These are phyloP conservation scores for Cladobotryum protrusum DNA, from an alignment of 2,329 filamentous ascomycete species.

Conservation along the genomic window DNA sequence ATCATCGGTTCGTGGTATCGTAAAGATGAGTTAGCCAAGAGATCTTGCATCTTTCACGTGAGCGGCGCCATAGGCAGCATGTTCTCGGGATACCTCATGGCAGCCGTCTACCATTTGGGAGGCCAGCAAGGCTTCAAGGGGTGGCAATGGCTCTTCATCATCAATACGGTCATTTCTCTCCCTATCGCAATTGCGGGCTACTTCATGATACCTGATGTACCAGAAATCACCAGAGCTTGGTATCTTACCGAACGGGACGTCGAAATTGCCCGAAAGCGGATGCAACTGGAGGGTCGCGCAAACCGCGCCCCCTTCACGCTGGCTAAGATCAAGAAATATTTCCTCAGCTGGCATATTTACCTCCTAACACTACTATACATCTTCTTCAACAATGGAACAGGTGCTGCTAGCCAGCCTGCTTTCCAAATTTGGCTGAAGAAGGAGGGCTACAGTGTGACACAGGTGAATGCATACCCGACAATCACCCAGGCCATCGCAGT, in stretches of 20 bases:
- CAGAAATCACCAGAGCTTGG: slow-evolving; percentile 22
- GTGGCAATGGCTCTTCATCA: slow-evolving; percentile 26
- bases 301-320: slow-evolving; percentile 33
- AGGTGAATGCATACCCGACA: slow-evolving; percentile 52
- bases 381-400: slow-evolving; percentile 55
- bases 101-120: slow-evolving; percentile 26
- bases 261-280: slow-evolving; percentile 21
- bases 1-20: slow-evolving; percentile 40
- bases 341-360: slow-evolving; percentile 60
- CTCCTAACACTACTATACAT: slow-evolving; percentile 52
- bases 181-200: slow-evolving; percentile 28
- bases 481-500: slow-evolving; percentile 50
- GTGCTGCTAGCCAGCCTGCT: slow-evolving; percentile 43
- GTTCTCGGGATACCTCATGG: slow-evolving; percentile 30
- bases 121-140: slow-evolving; percentile 18
- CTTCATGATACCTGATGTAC: slow-evolving; percentile 26
- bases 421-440: slow-evolving; percentile 47
- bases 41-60: slow-evolving; percentile 36
- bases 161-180: slow-evolving; percentile 30
- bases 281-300: slow-evolving; percentile 39
- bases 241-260: slow-evolving; percentile 23
- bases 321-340: slow-evolving; percentile 53
- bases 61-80: slow-evolving; percentile 21
- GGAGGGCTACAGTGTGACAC: slow-evolving; percentile 34
- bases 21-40: slow-evolving; percentile 36